Evolutionary conservation across 495 filamentous ascomycete species (phyloP).

Genomic region (Penicillium paradoxum): DNA sequence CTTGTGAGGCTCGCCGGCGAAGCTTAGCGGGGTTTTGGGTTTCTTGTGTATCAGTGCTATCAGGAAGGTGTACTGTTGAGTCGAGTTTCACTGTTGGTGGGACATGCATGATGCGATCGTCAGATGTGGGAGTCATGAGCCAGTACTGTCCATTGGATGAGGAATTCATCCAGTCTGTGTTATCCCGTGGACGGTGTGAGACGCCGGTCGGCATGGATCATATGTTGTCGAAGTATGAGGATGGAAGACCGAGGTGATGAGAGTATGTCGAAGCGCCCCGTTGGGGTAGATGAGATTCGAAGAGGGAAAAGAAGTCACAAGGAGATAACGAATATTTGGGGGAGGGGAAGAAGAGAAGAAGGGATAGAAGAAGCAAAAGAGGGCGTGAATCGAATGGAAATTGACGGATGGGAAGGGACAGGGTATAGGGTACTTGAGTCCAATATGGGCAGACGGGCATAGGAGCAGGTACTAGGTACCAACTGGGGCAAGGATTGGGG

Average conservation of each 20-base stretch:
- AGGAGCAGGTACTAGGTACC: constrained; percentile 15
- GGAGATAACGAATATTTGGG: constrained; percentile 5
- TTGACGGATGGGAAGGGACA: constrained; percentile 10
- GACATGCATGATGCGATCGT: constrained; percentile 31
- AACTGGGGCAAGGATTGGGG: constrained; percentile 5
- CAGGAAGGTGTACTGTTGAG: constrained; percentile 11
- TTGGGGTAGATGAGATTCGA: not conserved
- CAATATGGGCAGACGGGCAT: constrained; percentile 1
- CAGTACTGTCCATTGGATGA: constrained; percentile 36
- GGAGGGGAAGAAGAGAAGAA: constrained; percentile 2
- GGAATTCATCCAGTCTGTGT: constrained; percentile 32
- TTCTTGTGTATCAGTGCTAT: constrained; percentile 14
- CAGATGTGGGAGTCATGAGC: constrained; percentile 22
- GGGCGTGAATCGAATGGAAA: constrained; percentile 14
- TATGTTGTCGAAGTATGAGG: too few relatives aligned
- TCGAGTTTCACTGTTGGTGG: constrained; percentile 20
- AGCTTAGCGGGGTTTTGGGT: constrained; percentile 23
- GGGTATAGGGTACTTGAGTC: constrained; percentile 17
- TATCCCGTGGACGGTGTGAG: constrained; percentile 15
- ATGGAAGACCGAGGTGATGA: too few relatives aligned
- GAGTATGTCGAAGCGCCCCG: too few relatives aligned
- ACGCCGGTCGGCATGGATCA: constrained; percentile 15
- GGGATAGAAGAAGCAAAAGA: constrained; percentile 10
- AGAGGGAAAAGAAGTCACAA: constrained; percentile 3
- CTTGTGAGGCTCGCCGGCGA: constrained; percentile 39